Percentiles rank a stretch among this genome's conserved stretches.
Conservation (phyloP, 176 grass and related monocot genomes). For the bread wheat (Triticum aestivum) region IWGSC_CS_RefSeq_v2.1 NC_057810.1:652755843-652756342, state of each 20-base stretch:
- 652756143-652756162: slow-evolving; percentile 5
- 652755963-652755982: slow-evolving; percentile 75
- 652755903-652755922: slow-evolving; percentile 92
- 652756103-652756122: not conserved
- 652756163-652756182: not conserved
- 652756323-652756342: slow-evolving; percentile 41
- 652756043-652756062: slow-evolving; percentile 59
- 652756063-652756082: not conserved
- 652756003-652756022: slow-evolving; percentile 79
- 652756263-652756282: not conserved
- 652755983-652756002: slow-evolving; percentile 96
- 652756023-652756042: slow-evolving; percentile 82
- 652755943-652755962: slow-evolving; percentile 81
- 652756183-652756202: not conserved
- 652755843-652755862: slow-evolving; percentile 24
- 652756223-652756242: not conserved
- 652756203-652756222: not conserved
- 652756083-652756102: slow-evolving; percentile 3
- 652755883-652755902: slow-evolving; percentile 25
- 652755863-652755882: slow-evolving; percentile 14
- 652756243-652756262: not conserved
- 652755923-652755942: slow-evolving; percentile 73
- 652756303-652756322: not conserved
- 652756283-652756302: slow-evolving; percentile 7
- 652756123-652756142: slow-evolving; percentile 1